phyloP scores from a whole-genome alignment of 768 basidiomycete species.

The Dentipellis sp. region DNA sequence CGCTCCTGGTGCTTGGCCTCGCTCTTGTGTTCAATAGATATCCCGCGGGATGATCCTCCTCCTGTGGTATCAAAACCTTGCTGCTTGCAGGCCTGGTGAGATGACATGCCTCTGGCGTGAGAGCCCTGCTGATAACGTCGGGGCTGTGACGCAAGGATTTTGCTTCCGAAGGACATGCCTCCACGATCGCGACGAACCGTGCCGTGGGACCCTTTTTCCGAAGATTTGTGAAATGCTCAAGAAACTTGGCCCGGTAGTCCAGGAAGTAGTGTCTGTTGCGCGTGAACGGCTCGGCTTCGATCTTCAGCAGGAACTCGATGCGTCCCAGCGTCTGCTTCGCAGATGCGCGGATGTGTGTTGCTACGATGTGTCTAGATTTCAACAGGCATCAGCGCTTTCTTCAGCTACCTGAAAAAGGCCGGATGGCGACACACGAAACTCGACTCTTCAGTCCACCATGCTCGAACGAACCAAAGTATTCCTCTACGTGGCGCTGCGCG shows the following conservation, averaged over 20 bases:
- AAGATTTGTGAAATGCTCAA: conserved; percentile 34
- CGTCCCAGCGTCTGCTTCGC: conserved; percentile 15
- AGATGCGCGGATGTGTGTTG: conserved; percentile 39
- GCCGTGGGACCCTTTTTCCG: conserved; percentile 2
- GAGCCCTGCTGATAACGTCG: no score
- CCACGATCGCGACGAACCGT: no score
- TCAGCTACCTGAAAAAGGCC: no score
- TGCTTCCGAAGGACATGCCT: no score
- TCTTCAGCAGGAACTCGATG: neutral
- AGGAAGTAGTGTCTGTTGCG: conserved; percentile 14
- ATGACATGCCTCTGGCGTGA: no score
- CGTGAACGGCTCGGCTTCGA: conserved; percentile 10
- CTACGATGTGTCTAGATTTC: conserved; percentile 39
- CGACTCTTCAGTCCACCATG: conserved; percentile 43
- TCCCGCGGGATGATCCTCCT: no score
- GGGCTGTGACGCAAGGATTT: no score
- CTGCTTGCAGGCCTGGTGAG: no score
- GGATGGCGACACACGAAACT: conserved; percentile 32
- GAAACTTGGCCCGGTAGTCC: conserved; percentile 34
- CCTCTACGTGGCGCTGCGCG: conserved; percentile 26
- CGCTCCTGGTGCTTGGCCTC: no score
- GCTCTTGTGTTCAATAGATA: no score
- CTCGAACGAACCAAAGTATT: conserved; percentile 43
- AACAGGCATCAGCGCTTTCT: no score
- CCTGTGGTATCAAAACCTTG: no score